Evolutionary conservation across 345 rosid species (phyloP).

Genomic region (Toxicodendron radicans): DNA sequence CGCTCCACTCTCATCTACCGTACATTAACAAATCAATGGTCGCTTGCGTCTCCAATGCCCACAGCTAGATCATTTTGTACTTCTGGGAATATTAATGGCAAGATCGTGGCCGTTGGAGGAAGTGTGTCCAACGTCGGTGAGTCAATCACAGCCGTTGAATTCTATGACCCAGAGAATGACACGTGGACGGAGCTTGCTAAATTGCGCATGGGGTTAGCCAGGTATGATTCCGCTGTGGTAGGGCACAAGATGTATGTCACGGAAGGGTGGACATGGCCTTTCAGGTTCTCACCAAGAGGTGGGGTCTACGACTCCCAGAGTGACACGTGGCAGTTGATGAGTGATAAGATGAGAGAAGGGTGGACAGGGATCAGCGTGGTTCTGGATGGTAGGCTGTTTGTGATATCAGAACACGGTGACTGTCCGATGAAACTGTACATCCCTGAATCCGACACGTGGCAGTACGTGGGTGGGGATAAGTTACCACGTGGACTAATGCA

Average conservation of each 20-base stretch:
- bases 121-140: constrained; percentile 32
- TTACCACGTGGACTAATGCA: constrained; percentile 46
- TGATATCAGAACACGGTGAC: constrained; percentile 68
- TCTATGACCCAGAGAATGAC: constrained; percentile 47
- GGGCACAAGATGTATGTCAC: constrained; percentile 52
- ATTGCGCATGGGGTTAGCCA: constrained; percentile 39
- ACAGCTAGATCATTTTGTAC: constrained; percentile 53
- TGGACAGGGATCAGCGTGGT: constrained; percentile 72
- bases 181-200: constrained; percentile 46
- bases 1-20: constrained; percentile 42
- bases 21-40: constrained; percentile 58
- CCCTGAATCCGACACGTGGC: constrained; percentile 53
- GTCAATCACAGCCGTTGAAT: constrained; percentile 47
- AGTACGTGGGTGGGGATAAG: constrained; percentile 48
- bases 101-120: constrained; percentile 66
- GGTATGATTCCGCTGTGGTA: constrained; percentile 71
- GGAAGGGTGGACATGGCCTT: constrained; percentile 92
- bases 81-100: constrained; percentile 42
- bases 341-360: constrained; percentile 63
- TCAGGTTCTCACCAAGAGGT: constrained; percentile 58
- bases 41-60: constrained; percentile 52
- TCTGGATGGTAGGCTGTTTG: constrained; percentile 41
- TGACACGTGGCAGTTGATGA: constrained; percentile 67
- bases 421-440: constrained; percentile 61
- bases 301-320: constrained; percentile 41